Base-by-base conservation (phyloP, 1,284 basidiomycete species). In the Farysia itapuensis region DNA sequence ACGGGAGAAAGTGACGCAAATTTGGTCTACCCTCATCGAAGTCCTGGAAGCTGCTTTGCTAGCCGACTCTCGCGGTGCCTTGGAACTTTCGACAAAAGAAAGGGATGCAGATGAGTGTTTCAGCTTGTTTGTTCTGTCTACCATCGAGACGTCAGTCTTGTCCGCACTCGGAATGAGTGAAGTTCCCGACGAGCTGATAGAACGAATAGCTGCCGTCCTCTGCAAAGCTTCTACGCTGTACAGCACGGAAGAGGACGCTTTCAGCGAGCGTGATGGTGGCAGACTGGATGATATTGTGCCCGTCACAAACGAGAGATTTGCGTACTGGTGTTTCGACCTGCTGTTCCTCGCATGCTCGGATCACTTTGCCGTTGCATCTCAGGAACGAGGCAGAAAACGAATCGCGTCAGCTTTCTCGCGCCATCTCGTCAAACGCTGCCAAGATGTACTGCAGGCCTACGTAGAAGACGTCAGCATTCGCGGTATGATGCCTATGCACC, bases 311-410 rank as follows among this genome's bases (percentile, higher is more conserved):
- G 92, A 97, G 77, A 81, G 87, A 8, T 90, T 92, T 70, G 86
- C 88, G 7, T 95, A 91, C 78, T 96, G 92, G 91, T 91, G 89
- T 64, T 87, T 96, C 53, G 90, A 95, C 68, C 78, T 94, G 19
- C 77, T 97, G 14, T 91, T 95, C 75, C 75, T 87, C 54, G 81
- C 88, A 19, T 90, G 87, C 66, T 79, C 32, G 13, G 31, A 33
- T 16, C 16, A 33, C 31, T 33, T 8, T 19, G 26, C 9, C 9
- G n/a, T 28, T 28, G 9, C n/a, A 28, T 9, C 9, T n/a, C 26
- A 28, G 26, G n/a, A 28, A 9, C 26, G 26, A 28, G n/a, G 26
- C 9, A 28, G 26, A n/a, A n/a, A n/a, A n/a, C 25, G 25, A 28
- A n/a, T 28, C 9, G 25, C 25, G 25, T 28, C 25, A 9, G 25